A percentile compares a stretch with the other conserved stretches of the same genome.
phyloP scores from a whole-genome alignment of 2,329 filamentous ascomycete species.

The Monilinia fructicola region DNA sequence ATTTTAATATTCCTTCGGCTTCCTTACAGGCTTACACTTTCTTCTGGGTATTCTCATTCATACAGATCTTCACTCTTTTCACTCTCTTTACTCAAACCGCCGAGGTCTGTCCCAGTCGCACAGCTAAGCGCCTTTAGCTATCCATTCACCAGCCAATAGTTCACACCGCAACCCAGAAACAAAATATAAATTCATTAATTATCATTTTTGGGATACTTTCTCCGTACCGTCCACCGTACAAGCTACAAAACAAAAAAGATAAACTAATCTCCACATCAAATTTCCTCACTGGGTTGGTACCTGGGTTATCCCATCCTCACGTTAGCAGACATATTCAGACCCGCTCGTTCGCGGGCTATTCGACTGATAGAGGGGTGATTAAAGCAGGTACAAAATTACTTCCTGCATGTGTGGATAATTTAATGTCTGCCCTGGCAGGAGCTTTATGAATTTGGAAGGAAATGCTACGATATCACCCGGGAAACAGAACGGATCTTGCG shows the following conservation, averaged over 20 bases:
- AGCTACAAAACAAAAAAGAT: not conserved
- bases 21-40: not conserved
- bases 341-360: conserved; percentile 8
- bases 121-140: conserved; percentile 1
- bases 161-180: not conserved
- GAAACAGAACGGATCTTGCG: conserved; percentile 1
- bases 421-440: not conserved
- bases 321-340: conserved; percentile 4
- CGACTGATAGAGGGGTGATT: not conserved
- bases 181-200: not conserved
- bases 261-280: conserved; percentile 14
- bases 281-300: conserved; percentile 8
- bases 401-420: not conserved
- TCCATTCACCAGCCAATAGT: conserved; percentile 6
- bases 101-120: conserved; percentile 1
- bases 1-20: not conserved
- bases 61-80: conserved; percentile 11
- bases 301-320: conserved; percentile 6
- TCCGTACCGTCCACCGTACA: conserved; percentile 9
- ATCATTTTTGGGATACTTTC: not conserved
- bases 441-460: not conserved
- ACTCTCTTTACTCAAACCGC: not conserved
- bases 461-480: not conserved
- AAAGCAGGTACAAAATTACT: conserved; percentile 12
- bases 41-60: conserved; percentile 1